Conservation (phyloP, 2,329 filamentous ascomycete species). For the Chrysosporium queenslandicum region DNA sequence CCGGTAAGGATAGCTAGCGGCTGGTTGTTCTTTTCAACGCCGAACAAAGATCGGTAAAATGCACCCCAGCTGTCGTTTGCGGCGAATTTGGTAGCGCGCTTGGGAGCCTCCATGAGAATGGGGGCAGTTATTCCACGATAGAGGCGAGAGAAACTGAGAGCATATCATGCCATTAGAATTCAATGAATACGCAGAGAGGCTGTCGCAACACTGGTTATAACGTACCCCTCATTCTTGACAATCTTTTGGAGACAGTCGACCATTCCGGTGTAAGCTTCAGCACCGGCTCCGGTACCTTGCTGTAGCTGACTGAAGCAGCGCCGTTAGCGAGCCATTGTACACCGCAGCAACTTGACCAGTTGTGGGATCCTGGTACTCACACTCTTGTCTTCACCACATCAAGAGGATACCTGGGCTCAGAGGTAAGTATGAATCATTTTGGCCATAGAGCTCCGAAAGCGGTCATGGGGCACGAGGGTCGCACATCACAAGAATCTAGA, state of each 20-base stretch:
- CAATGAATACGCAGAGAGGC: background rate
- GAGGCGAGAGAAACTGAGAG: conserved; percentile 64
- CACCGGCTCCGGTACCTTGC: conserved; percentile 57
- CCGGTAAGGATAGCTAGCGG: conserved; percentile 84
- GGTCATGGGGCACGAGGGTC: conserved; percentile 22
- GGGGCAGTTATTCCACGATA: conserved; percentile 94
- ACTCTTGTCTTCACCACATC: conserved; percentile 98
- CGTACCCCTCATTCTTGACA: conserved; percentile 84
- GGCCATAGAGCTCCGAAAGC: too few species aligned
- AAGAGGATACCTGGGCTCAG: conserved; percentile 70
- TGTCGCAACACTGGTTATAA: conserved; percentile 5
- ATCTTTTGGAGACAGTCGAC: conserved; percentile 97
- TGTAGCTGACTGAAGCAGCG: conserved; percentile 62
- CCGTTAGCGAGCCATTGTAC: background rate
- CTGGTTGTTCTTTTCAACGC: conserved; percentile 79
- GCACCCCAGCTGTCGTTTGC: conserved; percentile 98
- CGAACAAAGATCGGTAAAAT: conserved; percentile 82
- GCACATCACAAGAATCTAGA: conserved; percentile 81
- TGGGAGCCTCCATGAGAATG: conserved; percentile 95
- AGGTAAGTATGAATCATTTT: conserved; percentile 13
- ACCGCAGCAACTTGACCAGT: too few species aligned
- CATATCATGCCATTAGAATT: conserved; percentile 4
- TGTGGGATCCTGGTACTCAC: conserved; percentile 48
- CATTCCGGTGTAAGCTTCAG: conserved; percentile 92
- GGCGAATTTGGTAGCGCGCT: conserved; percentile 95